Conservation (phyloP, 1,284 basidiomycete species). For the Sparassis latifolia region DNA sequence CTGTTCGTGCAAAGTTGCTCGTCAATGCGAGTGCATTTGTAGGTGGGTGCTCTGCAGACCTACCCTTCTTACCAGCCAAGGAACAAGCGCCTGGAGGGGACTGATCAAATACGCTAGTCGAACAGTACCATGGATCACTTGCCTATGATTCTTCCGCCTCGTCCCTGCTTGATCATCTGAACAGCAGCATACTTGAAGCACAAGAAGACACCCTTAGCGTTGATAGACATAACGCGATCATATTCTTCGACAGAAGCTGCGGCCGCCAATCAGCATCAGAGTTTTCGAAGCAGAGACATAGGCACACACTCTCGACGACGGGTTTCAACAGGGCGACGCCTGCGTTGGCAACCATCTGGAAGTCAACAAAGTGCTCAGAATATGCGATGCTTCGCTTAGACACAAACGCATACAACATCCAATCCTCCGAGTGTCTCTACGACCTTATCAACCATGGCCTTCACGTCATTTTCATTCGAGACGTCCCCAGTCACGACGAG, state of each 20-base stretch:
- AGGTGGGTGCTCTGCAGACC: background rate
- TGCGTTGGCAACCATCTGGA: slow-evolving; percentile 29
- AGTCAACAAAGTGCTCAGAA: background rate
- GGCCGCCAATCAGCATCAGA: background rate
- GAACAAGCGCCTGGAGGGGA: slow-evolving; percentile 3
- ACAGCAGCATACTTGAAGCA: slow-evolving; percentile 30
- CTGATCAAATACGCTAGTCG: background rate
- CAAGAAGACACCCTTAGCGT: slow-evolving; percentile 28
- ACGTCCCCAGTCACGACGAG: slow-evolving; percentile 8
- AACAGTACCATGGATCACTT: background rate
- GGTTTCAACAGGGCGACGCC: slow-evolving; percentile 19
- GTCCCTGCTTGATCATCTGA: slow-evolving; percentile 29
- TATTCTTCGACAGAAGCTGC: slow-evolving; percentile 20
- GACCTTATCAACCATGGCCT: slow-evolving; percentile 3
- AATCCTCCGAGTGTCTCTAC: slow-evolving; percentile 8
- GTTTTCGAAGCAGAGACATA: background rate
- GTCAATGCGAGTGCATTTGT: background rate
- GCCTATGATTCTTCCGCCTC: slow-evolving; percentile 27
- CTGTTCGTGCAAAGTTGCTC: background rate
- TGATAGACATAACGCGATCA: slow-evolving; percentile 24
- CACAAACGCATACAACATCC: slow-evolving; percentile 5
- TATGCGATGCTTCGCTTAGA: background rate
- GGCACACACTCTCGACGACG: slow-evolving; percentile 17
- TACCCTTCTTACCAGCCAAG: slow-evolving; percentile 5
- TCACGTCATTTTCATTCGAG: slow-evolving; percentile 7